Evolutionary conservation across 2,329 filamentous ascomycete species (phyloP), one percentile per base, ranked within the genome.

Genomic region (Zymoseptoria pseudotritici): DNA sequence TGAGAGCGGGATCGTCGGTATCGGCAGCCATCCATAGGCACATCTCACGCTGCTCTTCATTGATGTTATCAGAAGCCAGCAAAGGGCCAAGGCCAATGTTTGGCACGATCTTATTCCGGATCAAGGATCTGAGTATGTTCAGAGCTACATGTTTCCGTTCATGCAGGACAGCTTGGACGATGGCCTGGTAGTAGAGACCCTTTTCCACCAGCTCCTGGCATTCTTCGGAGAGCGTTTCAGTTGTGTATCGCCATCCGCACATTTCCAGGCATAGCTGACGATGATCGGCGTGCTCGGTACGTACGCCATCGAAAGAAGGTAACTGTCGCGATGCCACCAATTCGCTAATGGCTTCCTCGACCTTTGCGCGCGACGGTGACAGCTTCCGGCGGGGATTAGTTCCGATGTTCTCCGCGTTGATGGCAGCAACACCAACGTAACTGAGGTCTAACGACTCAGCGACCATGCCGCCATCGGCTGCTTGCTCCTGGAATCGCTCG

Each of bases 191-290:
- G 69, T 89, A 83, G n/a, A 74, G 79, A 17, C 79, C 79, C 54
- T 80, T 73, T 5, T 79, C 72, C 10, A 84, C 78, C 10, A 87
- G 74, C 2, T 77, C 72, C 60, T 80, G 71, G 73, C 69, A 86
- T 72, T 66, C 76, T 61, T 67, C 77, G 67, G 75, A 82, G 65
- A 73, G 82, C 62, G 70, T 81, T 22, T 79, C 75, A 65, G 80
- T 69, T 60, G 82, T 77, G 74, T 85, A 80, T 21, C 88, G 85
- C 85, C 88, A 90, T 54, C 84, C 82, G 69, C 88, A 92, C 20
- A 92, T 84, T 42, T 87, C 84, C 4, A 94, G 81, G 61, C 88
- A 91, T 4, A 92, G 78, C 69, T 90, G 86, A 53, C 90, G 81
- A 67, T 91, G 88, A 54, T 87, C 82, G 0, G 88, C 84, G 65